These are phyloP conservation scores for Podaxis pistillaris DNA, from an alignment of 768 basidiomycete species.

Conservation along the genomic window DNA sequence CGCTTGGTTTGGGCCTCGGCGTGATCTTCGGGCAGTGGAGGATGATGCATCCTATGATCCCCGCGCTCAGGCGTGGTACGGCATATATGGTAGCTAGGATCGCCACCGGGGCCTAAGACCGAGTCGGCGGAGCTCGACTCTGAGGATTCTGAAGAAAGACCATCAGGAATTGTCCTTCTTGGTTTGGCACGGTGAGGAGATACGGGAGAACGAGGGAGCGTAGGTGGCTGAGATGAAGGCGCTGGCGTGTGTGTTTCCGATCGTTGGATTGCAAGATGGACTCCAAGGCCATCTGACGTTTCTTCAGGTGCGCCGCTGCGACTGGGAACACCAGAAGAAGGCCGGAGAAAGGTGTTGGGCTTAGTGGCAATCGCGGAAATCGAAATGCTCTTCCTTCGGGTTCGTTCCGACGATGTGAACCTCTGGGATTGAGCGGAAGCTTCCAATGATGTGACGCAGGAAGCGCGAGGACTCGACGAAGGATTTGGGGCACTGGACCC, in stretches of 20 bases:
- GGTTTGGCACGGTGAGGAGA: conserved; percentile 13
- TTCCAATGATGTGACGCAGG: neutral
- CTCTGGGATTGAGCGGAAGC: neutral
- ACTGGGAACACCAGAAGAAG: neutral
- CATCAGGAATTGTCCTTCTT: neutral
- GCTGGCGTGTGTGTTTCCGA: neutral
- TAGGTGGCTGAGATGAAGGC: neutral
- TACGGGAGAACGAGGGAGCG: conserved; percentile 4
- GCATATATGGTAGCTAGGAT: neutral
- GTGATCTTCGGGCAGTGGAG: neutral
- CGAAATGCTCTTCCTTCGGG: conserved; percentile 2
- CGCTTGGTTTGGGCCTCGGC: neutral
- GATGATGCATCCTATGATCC: neutral
- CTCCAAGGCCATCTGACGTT: neutral
- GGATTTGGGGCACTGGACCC: neutral
- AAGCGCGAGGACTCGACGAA: neutral
- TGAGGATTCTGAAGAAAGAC: conserved; percentile 2
- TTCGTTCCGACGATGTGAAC: neutral
- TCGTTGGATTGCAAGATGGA: neutral
- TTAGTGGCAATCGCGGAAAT: neutral
- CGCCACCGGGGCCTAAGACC: neutral
- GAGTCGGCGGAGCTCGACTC: neutral
- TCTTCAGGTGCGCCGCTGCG: neutral
- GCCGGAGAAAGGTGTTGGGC: neutral
- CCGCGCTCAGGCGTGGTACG: neutral